A percentile compares a stretch with the other conserved stretches of the same genome.
phyloP scores from a whole-genome alignment of 116 monocot genomes.

The Papilionanthe hybrid region DNA sequence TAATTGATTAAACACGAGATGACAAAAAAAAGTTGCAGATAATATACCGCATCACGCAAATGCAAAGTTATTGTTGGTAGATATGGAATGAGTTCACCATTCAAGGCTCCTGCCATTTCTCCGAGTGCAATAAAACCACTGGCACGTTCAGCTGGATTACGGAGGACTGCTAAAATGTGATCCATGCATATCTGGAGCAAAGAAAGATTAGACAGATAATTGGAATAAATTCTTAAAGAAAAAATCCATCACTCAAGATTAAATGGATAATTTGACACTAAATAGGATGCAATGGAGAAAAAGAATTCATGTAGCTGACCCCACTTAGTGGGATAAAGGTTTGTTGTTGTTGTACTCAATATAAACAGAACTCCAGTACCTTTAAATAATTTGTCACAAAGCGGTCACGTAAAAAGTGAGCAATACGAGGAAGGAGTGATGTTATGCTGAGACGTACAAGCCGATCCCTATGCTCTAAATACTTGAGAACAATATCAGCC shows the following conservation, averaged over 20 bases:
- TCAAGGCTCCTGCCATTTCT: constrained; percentile 98
- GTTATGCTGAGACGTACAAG: constrained; percentile 96
- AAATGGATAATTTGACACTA: no score
- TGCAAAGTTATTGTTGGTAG: constrained; percentile 67
- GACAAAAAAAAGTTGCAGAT: neutral
- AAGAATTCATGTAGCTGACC: no score
- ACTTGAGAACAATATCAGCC: constrained; percentile 95
- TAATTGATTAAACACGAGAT: neutral
- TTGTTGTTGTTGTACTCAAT: neutral
- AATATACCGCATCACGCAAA: constrained; percentile 84
- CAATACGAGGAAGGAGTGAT: constrained; percentile 95
- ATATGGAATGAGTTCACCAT: constrained; percentile 83
- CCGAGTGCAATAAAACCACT: constrained; percentile 95
- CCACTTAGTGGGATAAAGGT: no score
- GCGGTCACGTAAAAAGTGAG: constrained; percentile 94
- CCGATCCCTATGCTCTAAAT: constrained; percentile 82
- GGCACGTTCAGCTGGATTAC: constrained; percentile 80
- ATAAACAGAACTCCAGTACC: constrained; percentile 28
- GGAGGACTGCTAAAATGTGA: constrained; percentile 83
- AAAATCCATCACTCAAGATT: neutral
- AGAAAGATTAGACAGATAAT: neutral
- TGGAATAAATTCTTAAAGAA: neutral
- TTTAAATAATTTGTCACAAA: constrained; percentile 95
- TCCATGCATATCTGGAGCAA: constrained; percentile 88
- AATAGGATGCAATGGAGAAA: no score